A percentile compares a stretch with the other conserved stretches of the same genome.
phyloP scores from a whole-genome alignment of 2,329 filamentous ascomycete species.

The Chrysosporium queenslandicum region DNA sequence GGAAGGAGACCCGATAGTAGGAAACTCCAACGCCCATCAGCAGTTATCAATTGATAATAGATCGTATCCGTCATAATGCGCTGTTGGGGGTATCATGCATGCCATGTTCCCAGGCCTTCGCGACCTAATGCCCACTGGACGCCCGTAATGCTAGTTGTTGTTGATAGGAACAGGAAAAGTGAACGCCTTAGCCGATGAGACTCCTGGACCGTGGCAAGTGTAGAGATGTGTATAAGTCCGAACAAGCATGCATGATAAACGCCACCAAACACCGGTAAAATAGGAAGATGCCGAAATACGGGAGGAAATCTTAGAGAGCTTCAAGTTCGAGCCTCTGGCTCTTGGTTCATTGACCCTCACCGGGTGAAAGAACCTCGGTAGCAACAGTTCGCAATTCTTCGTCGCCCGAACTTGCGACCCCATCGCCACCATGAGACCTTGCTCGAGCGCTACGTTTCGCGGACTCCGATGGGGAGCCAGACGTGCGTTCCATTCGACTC shows the following conservation, averaged over 20 bases:
- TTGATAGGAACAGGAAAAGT: conserved; percentile 2
- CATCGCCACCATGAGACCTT: background rate
- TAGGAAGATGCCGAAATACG: background rate
- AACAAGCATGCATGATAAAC: conserved; percentile 9
- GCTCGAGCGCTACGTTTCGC: conserved; percentile 19
- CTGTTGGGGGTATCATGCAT: conserved; percentile 9
- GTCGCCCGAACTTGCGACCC: background rate
- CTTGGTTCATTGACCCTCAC: background rate
- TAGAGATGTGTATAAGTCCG: background rate
- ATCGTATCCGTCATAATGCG: conserved; percentile 4
- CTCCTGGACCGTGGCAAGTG: conserved; percentile 1
- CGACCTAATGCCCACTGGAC: background rate
- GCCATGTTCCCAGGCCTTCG: background rate
- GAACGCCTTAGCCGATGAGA: background rate
- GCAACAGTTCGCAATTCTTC: conserved; percentile 16
- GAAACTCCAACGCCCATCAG: conserved; percentile 1
- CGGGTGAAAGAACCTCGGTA: conserved; percentile 16
- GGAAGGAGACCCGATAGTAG: background rate
- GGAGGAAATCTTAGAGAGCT: background rate
- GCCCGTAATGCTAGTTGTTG: background rate
- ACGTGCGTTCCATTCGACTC: conserved; percentile 25
- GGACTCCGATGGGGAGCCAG: conserved; percentile 28
- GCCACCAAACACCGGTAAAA: conserved; percentile 5
- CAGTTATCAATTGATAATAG: conserved; percentile 1
- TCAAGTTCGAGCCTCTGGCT: background rate